Evolutionary conservation across 2,329 filamentous ascomycete species (phyloP), one percentile per base, ranked within the genome.

Genomic region (Phialophora verrucosa): DNA sequence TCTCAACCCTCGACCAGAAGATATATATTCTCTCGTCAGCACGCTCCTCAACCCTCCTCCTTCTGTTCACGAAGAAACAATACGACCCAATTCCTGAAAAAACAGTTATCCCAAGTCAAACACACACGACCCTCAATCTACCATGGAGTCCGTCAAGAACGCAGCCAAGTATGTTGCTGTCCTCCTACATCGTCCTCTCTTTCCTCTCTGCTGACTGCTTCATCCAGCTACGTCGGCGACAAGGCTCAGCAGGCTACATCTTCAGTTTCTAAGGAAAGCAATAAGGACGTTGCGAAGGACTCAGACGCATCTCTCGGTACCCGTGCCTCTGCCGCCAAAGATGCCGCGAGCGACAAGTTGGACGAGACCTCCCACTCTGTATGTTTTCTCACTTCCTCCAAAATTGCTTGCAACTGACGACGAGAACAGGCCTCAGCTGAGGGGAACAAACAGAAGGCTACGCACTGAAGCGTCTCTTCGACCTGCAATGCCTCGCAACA

Each of bases 221-320:
- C 80, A 84, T 84, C 75, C 81, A 89, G 89, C 85, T 90, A 90
- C 85, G 87, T 90, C 80, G 79, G 85, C 72, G 88, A 90, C 83
- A 80, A 82, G 74, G 78, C 87, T n/a, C n/a, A n/a, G n/a, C n/a
- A n/a, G n/a, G n/a, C n/a, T n/a, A n/a, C n/a, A n/a, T n/a, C n/a
- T n/a, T n/a, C n/a, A n/a, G n/a, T n/a, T n/a, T n/a, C n/a, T n/a
- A n/a, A n/a, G n/a, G n/a, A n/a, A n/a, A n/a, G n/a, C n/a, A n/a
- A n/a, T n/a, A 90, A 90, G 85, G 76, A 84, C 71, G 83, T 87
- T 71, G 88, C 88, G 78, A 90, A 90, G 84, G 86, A 87, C 76
- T 77, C 72, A 77, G 79, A 88, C 75, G 82, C 82, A 68, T 70
- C 72, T 72, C 5, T 87, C 65, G 76, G 79, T 75, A 87, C 84